phyloP scores from a whole-genome alignment of 371 early-diverging fungal genomes.

The Mortierella polycephala region DNA sequence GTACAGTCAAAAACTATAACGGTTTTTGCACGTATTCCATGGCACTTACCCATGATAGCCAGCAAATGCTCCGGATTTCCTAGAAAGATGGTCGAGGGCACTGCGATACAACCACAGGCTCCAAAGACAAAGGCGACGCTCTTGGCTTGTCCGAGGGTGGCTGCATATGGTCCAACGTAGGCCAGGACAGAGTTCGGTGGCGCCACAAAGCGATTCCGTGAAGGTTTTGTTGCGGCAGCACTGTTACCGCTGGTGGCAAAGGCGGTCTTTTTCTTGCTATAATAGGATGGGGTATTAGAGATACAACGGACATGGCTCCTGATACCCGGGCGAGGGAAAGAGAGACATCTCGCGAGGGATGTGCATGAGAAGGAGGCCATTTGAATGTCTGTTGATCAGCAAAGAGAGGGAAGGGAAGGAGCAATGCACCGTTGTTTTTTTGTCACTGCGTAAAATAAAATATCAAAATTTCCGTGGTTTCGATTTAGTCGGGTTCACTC shows the following conservation, averaged over 20 bases:
- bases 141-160: conserved; percentile 31
- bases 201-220: conserved; percentile 27
- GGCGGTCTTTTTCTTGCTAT: background rate
- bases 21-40: background rate
- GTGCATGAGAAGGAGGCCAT: too few species aligned
- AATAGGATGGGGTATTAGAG: background rate
- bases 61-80: conserved; percentile 47
- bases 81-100: conserved; percentile 42
- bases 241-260: background rate
- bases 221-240: conserved; percentile 7
- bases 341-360: too few species aligned
- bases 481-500: too few species aligned
- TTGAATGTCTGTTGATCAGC: too few species aligned
- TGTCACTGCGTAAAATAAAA: too few species aligned
- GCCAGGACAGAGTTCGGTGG: conserved; percentile 47
- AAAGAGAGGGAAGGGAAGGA: too few species aligned
- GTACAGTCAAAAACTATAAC: background rate
- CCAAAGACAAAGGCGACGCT: conserved; percentile 51
- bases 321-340: too few species aligned
- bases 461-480: too few species aligned
- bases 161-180: conserved; percentile 39
- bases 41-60: conserved; percentile 39
- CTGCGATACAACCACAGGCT: conserved; percentile 45
- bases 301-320: background rate
- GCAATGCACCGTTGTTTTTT: too few species aligned